A percentile compares a stretch with the other conserved stretches of the same genome.
phyloP scores from a whole-genome alignment of 257 asterid genomes.

The Gynochthodes officinalis region DNA sequence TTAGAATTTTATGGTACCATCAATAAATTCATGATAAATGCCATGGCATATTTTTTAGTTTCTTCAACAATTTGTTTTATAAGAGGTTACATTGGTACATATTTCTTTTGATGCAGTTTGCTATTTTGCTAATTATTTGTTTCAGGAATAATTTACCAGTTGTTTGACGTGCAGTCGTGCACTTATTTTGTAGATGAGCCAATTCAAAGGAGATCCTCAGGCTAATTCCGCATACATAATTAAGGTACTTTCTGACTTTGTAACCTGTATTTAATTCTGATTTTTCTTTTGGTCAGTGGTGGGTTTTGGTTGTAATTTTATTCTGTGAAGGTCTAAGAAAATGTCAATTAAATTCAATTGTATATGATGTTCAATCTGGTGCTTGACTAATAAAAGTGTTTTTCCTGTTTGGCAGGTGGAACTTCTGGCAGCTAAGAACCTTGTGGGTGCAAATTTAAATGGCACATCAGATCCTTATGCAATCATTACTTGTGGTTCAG shows the following conservation, averaged over 20 bases:
- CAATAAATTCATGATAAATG: background rate
- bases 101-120: constrained; percentile 6
- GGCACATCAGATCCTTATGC: constrained; percentile 97
- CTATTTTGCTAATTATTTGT: constrained; percentile 21
- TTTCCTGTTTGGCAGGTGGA: constrained; percentile 57
- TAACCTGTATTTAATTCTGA: constrained; percentile 6
- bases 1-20: background rate
- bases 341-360: background rate
- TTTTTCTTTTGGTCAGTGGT: background rate
- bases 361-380: constrained; percentile 1
- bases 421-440: constrained; percentile 91
- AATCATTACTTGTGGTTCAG: constrained; percentile 72
- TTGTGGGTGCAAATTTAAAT: constrained; percentile 71
- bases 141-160: constrained; percentile 47
- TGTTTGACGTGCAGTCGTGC: constrained; percentile 87
- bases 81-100: background rate
- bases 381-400: background rate
- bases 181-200: constrained; percentile 72
- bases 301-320: background rate
- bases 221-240: constrained; percentile 51
- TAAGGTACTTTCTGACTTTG: constrained; percentile 49
- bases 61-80: background rate
- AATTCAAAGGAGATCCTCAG: constrained; percentile 45
- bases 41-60: background rate
- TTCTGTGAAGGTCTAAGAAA: background rate